A percentile compares a stretch with the other conserved stretches of the same genome.
Conservation (phyloP, 202 grass and related monocot species). For the Carex arenaria region DNA sequence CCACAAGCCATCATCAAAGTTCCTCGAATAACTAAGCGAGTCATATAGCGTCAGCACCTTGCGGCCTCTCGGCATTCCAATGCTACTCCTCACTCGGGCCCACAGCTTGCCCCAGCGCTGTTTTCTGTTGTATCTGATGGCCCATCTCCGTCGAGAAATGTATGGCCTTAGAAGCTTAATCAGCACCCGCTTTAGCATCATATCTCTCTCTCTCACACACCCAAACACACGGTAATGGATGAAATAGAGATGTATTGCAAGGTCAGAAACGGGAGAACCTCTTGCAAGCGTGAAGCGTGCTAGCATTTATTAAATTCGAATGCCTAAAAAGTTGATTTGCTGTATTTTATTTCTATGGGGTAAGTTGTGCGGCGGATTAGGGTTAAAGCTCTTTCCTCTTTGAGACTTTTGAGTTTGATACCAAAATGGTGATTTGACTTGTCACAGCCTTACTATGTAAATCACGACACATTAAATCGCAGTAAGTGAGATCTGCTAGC, state of each 20-base stretch:
- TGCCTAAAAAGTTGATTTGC: background rate
- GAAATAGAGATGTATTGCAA: background rate
- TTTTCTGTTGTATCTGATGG: constrained; percentile 11
- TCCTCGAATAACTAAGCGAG: constrained; percentile 40
- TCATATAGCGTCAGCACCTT: constrained; percentile 34
- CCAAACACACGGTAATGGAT: background rate
- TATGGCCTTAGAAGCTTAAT: constrained; percentile 23
- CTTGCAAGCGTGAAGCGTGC: background rate
- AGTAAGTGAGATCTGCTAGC: background rate
- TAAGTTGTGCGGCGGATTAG: background rate
- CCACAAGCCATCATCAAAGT: constrained; percentile 61
- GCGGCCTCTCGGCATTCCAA: background rate
- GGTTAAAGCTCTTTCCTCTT: background rate
- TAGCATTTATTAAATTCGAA: background rate
- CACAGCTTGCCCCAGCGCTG: constrained; percentile 32
- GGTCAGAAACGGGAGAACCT: background rate
- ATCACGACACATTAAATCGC: background rate
- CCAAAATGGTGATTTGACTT: background rate
- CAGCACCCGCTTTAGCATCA: constrained; percentile 38
- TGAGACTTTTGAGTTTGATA: background rate
- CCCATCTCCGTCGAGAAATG: constrained; percentile 30
- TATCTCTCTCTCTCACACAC: constrained; percentile 2
- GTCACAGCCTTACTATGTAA: background rate
- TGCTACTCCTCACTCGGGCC: background rate
- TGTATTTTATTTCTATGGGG: background rate